These are phyloP conservation scores for Wakefieldia striispora DNA, from an alignment of 768 basidiomycete species.

Conservation along the genomic window DNA sequence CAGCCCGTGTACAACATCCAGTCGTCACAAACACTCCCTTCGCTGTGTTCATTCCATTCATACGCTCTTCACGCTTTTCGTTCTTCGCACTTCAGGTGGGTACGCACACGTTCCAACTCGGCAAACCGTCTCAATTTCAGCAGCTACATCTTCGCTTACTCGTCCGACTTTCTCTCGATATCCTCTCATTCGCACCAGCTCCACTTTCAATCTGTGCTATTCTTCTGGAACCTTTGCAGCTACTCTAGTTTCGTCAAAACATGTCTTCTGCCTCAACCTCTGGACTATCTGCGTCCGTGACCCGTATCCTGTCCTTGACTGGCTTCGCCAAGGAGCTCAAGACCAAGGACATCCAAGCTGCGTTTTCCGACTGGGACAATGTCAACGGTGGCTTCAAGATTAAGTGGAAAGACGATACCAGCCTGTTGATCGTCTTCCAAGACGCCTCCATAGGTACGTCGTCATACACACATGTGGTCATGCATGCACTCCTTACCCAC, in stretches of 20 bases:
- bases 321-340: constrained; percentile 96
- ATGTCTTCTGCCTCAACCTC: constrained; percentile 71
- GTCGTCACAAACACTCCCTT: constrained; percentile 30
- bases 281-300: constrained; percentile 90
- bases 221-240: constrained; percentile 1
- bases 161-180: constrained; percentile 16
- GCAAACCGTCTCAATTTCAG: constrained; percentile 21
- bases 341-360: constrained; percentile 92
- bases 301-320: constrained; percentile 88
- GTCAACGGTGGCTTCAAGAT: constrained; percentile 94
- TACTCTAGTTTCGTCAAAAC: constrained; percentile 13
- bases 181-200: constrained; percentile 12
- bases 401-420: constrained; percentile 98
- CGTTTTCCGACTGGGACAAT: constrained; percentile 87
- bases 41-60: constrained; percentile 2
- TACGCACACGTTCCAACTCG: constrained; percentile 29
- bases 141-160: constrained; percentile 10
- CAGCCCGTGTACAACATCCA: constrained; percentile 28
- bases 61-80: constrained; percentile 11
- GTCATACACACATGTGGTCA: constrained; percentile 2
- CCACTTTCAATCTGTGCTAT: neutral
- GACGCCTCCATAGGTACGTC: constrained; percentile 86
- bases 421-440: constrained; percentile 89
- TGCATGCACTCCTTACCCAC: neutral
- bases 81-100: constrained; percentile 7